phyloP scores from a whole-genome alignment of 2,329 filamentous ascomycete genomes.

The Ambrosiella xylebori region DNA sequence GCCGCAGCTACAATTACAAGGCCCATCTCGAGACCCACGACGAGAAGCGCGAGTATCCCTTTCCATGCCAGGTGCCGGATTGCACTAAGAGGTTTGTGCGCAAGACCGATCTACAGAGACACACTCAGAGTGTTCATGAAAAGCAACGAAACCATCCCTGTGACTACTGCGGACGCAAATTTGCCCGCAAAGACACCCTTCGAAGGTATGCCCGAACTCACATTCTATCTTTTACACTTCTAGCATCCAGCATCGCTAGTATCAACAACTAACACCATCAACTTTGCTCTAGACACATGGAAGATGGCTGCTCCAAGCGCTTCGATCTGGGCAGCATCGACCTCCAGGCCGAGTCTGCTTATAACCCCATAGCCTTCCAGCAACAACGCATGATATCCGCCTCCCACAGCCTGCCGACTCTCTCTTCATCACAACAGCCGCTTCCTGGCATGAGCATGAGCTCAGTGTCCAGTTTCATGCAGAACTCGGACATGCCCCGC shows the following conservation, averaged over 20 bases:
- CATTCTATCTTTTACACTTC: background rate
- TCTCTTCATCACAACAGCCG: constrained; percentile 3
- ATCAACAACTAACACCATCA: background rate
- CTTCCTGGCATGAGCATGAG: constrained; percentile 5
- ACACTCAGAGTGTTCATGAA: constrained; percentile 52
- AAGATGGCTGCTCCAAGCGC: constrained; percentile 56
- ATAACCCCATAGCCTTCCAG: constrained; percentile 14
- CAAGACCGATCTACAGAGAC: constrained; percentile 56
- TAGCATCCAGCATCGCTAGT: too few species aligned
- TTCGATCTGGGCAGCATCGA: constrained; percentile 40
- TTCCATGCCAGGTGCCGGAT: constrained; percentile 44
- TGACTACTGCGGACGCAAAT: constrained; percentile 50
- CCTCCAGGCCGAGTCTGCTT: constrained; percentile 21
- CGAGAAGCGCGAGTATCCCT: constrained; percentile 51
- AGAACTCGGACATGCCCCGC: background rate
- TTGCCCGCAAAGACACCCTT: constrained; percentile 71
- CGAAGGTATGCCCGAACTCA: constrained; percentile 38
- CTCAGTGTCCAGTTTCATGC: constrained; percentile 4
- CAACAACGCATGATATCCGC: constrained; percentile 6
- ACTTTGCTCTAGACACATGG: constrained; percentile 42
- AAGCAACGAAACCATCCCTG: constrained; percentile 56
- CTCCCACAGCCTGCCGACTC: background rate
- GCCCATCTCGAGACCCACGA: constrained; percentile 76
- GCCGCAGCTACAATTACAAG: constrained; percentile 71
- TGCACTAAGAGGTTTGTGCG: constrained; percentile 67